phyloP scores from a whole-genome alignment of 148 eudicot species.

The Talinum fruticosum region DNA sequence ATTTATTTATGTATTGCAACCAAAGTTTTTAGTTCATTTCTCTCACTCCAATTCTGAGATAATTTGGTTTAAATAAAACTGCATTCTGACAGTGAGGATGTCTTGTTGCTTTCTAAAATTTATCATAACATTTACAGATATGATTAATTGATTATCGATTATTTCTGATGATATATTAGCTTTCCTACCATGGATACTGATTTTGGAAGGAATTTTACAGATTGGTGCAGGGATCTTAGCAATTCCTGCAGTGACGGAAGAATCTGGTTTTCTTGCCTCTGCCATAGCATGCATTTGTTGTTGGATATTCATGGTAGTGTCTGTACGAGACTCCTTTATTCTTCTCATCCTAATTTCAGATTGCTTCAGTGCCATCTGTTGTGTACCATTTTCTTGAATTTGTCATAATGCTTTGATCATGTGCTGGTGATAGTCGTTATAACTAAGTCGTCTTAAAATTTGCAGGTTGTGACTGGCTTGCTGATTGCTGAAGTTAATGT shows the following conservation, averaged over 20 bases:
- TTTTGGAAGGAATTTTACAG: constrained; percentile 31
- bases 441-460: neutral
- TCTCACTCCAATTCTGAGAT: neutral
- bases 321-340: neutral
- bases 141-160: neutral
- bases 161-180: neutral
- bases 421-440: neutral
- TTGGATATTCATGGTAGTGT: constrained; percentile 83
- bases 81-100: too few species aligned
- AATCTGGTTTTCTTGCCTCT: constrained; percentile 89
- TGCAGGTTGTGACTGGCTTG: constrained; percentile 87
- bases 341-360: neutral
- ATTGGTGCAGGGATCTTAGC: constrained; percentile 97
- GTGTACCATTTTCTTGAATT: too few species aligned
- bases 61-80: neutral
- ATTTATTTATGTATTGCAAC: neutral
- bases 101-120: neutral
- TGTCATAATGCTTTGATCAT: neutral
- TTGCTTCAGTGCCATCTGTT: too few species aligned
- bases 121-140: neutral
- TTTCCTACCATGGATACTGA: neutral
- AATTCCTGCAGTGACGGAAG: constrained; percentile 92
- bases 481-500: constrained; percentile 92
- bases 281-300: constrained; percentile 68
- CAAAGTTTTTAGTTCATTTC: neutral